Conservation (phyloP, 331 rosid species). For the Malus hybrid region DNA sequence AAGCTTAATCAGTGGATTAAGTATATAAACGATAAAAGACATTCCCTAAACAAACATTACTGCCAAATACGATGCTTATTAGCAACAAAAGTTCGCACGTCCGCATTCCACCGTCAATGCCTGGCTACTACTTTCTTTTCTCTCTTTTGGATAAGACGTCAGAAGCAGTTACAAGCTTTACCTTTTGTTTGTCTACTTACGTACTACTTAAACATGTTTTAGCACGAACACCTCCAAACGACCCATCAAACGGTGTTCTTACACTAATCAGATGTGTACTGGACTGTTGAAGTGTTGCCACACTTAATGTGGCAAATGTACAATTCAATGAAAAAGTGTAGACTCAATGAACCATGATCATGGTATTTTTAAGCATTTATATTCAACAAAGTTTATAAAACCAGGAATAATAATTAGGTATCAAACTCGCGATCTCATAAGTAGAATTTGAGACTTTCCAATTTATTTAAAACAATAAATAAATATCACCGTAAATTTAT, state of each 20-base stretch:
- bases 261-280: not conserved
- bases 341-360: not conserved
- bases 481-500: too few relatives aligned
- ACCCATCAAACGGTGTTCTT: not conserved
- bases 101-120: constrained; percentile 16
- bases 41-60: not conserved
- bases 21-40: not conserved
- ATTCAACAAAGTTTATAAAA: too few relatives aligned
- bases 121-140: not conserved
- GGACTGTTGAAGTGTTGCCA: not conserved
- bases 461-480: accelerated
- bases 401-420: too few relatives aligned
- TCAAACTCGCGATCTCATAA: too few relatives aligned
- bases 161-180: not conserved
- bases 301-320: not conserved
- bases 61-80: not conserved
- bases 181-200: not conserved
- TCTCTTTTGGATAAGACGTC: not conserved
- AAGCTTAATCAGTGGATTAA: not conserved
- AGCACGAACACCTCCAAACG: not conserved
- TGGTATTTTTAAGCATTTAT: not conserved
- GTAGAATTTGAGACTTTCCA: accelerated
- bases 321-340: not conserved
- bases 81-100: constrained; percentile 14
- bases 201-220: not conserved